Evolutionary conservation across 192 early-diverging fungal species (phyloP), one percentile per base, ranked within the genome.

Genomic region (Podila epigama): DNA sequence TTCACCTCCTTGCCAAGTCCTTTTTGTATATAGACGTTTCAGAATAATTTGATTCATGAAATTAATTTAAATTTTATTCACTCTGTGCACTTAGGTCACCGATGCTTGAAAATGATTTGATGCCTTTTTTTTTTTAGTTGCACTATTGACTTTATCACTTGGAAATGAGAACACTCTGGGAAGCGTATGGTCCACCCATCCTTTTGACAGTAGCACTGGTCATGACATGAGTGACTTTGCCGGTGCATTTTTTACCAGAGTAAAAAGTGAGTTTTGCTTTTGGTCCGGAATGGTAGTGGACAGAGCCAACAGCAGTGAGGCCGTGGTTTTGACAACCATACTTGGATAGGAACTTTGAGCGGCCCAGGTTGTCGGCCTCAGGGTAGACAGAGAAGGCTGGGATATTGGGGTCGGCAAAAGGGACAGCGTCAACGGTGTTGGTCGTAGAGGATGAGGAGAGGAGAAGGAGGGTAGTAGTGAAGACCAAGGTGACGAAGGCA

Each of bases 171-270:
- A 72, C 70, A 44, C 70, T 72, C 56, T 59, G 41, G 9, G 62
- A 55, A 36, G 53, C 54, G 70, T 65, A 72, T 3, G 70, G 70
- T 1, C 70, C 70, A 16, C 70, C 70, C 70, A 72, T 72, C 35
- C 22, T 12, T 29, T 59, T 59, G 32, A 66, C 48, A 31, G 70
- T 72, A 15, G 36, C 50, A 18, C 35, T 72, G 4, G 63, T 18
- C 70, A 72, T 72, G 36, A 34, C 35, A 25, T 72, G 70, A 4
- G 48, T 54, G 6, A 60, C 41, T 32, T 40, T 72, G 70, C 70
- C 70, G 11, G 31, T 66, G 70, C 70, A 72, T 35, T 66, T 65
- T 63, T 64, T 66, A 51, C 27, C 63, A 18, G 40, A 7, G 37
- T 48, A 72, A 33, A 72, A 72, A 8, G 39, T 32, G 27, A 60